These are phyloP conservation scores for Prunella vulgaris DNA, from an alignment of 257 asterid genomes.

Conservation along the genomic window DNA sequence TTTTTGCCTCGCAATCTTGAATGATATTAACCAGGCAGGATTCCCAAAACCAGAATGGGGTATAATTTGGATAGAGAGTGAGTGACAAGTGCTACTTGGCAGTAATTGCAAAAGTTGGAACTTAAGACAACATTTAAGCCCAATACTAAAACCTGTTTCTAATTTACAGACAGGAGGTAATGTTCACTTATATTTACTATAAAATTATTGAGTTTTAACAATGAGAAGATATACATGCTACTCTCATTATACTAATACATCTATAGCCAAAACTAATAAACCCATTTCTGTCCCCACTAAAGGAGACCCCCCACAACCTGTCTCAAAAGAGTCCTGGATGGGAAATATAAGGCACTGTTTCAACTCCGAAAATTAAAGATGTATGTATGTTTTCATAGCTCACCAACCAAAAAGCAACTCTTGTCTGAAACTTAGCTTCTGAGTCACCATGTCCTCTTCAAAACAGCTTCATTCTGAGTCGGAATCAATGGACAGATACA, in stretches of 20 bases:
- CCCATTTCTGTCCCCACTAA: constrained; percentile 8
- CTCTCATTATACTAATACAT: constrained; percentile 23
- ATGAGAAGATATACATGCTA: constrained; percentile 28
- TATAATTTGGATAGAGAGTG: not conserved
- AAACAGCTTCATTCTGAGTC: constrained; percentile 61
- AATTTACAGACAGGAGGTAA: constrained; percentile 8
- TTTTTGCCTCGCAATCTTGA: too few species aligned
- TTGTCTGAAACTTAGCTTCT: constrained; percentile 15
- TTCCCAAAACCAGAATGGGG: too few species aligned
- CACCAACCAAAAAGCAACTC: constrained; percentile 27
- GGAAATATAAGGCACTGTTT: constrained; percentile 7
- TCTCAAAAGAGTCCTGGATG: constrained; percentile 17
- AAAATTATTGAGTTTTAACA: not conserved
- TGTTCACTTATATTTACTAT: constrained; percentile 8
- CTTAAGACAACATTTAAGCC: not conserved
- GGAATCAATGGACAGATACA: constrained; percentile 76
- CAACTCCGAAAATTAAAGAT: constrained; percentile 14
- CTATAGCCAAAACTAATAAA: constrained; percentile 18
- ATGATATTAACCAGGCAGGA: too few species aligned
- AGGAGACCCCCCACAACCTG: constrained; percentile 20
- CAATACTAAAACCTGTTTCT: not conserved
- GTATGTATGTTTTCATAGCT: constrained; percentile 15
- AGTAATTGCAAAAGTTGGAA: not conserved
- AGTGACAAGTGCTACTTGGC: not conserved
- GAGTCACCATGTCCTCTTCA: not conserved